Conservation (phyloP, 2,329 filamentous ascomycete genomes). For the Trichoderma polysporum region DNA sequence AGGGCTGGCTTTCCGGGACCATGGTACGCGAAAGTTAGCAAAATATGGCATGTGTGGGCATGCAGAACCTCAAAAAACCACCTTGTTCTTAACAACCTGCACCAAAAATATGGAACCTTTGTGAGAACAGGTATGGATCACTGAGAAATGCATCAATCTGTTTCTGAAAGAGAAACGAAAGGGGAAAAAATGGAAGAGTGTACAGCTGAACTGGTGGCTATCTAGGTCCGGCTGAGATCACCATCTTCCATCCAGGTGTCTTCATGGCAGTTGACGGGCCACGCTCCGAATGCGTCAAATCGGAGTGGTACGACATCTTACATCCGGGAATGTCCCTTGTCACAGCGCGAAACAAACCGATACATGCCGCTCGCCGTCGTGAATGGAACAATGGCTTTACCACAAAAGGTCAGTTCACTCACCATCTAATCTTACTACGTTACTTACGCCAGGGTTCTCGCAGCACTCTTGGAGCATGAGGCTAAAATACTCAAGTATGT, state of each 20-base stretch:
- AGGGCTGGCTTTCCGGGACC: slow-evolving; percentile 38
- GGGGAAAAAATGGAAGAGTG: neutral
- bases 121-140: neutral
- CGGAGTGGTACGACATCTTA: slow-evolving; percentile 32
- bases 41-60: slow-evolving; percentile 37
- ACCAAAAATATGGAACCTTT: slow-evolving; percentile 19
- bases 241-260: slow-evolving; percentile 30
- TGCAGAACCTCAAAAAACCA: slow-evolving; percentile 29
- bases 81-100: slow-evolving; percentile 24
- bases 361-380: slow-evolving; percentile 27
- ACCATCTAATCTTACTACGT: neutral
- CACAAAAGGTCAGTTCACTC: slow-evolving; percentile 22
- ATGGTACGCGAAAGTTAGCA: slow-evolving; percentile 35
- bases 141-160: neutral
- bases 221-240: slow-evolving; percentile 27
- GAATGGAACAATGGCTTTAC: slow-evolving; percentile 28
- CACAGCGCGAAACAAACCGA: slow-evolving; percentile 25
- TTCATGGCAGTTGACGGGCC: slow-evolving; percentile 29
- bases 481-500: slow-evolving; percentile 24
- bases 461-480: slow-evolving; percentile 25
- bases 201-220: slow-evolving; percentile 24
- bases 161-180: neutral
- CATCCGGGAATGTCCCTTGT: slow-evolving; percentile 25
- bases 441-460: neutral
- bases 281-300: slow-evolving; percentile 28